Base-by-base conservation (phyloP, 305 asterid genomes). In the Euphrasia arctica region DNA sequence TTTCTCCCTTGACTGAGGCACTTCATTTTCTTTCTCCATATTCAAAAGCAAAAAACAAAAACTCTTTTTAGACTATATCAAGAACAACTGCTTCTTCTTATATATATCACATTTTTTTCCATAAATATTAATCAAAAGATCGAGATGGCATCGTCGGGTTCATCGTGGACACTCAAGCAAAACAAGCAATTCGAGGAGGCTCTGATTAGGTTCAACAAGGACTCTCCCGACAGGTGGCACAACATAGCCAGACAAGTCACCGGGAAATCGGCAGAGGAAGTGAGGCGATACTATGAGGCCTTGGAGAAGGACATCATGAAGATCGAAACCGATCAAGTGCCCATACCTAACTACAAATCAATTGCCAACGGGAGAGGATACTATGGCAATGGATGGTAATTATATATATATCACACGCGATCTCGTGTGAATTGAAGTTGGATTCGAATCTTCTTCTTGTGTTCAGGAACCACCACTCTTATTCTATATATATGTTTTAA, bases 161-260 rank as follows among this genome's bases (percentile, higher is more conserved):
- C 83, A 6, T 71, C 91, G 1, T 89, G 96, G 96, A 79, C 92
- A 1, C 36, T 74, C 1, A 81, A 72, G 73, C 95, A 89, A 59
- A 89, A 89, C 89, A 82, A 89, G 75, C 87, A 77, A 28, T 89
- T 89, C 4, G 95, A 89, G 68, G 90, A 86, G 18, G 96, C 96
- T 3, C 67, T 89, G 65, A 92, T 92, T 2, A 65, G 22, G 80
- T 84, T 74, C 60, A 86, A 75, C 74, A 78, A 67, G 70, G 92
- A 89, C 62, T 77, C 96, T 0, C 96, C 95, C 12, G 86, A 84
- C 63, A 81, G 95, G 4, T 89, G 95, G 92, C 78, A 79, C 25
- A 89, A 84, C 67, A 89, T 89, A 12, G 95, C 96, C n/a, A 65
- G 90, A 47, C 75, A 74, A 0, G 92, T 86, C 2, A 76, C 70